These are phyloP conservation scores for Ogataea wickerhamii DNA, from an alignment of 805 yeast species.

Conservation along the genomic window DNA sequence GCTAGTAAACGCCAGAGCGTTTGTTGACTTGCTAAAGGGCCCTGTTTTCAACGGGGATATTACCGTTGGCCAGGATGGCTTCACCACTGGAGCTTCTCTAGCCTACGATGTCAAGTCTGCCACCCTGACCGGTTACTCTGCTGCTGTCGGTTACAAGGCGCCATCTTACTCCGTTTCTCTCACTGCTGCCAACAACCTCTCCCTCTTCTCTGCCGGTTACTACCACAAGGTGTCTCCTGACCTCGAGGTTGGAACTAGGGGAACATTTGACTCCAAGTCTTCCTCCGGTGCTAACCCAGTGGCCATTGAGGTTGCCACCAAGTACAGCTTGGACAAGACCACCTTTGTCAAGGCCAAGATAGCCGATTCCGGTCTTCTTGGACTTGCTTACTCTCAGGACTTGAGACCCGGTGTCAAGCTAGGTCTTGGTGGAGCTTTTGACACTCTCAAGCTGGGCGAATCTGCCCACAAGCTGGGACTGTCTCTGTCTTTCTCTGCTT, in stretches of 20 bases:
- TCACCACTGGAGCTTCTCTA: conserved; percentile 95
- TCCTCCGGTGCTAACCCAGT: conserved; percentile 74
- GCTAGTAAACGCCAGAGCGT: conserved; percentile 88
- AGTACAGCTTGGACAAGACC: conserved; percentile 82
- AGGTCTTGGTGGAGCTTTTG: conserved; percentile 96
- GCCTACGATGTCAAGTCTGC: conserved; percentile 95
- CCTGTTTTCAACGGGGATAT: conserved; percentile 94
- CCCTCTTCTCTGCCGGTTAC: conserved; percentile 91
- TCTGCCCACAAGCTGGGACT: conserved; percentile 98
- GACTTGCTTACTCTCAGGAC: conserved; percentile 89
- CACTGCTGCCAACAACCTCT: conserved; percentile 79
- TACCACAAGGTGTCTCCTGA: conserved; percentile 90
- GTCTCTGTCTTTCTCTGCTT: conserved; percentile 90
- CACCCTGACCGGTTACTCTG: conserved; percentile 88
- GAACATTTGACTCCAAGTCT: conserved; percentile 84
- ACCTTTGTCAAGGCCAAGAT: conserved; percentile 96
- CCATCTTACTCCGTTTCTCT: conserved; percentile 84
- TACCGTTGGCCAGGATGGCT: conserved; percentile 92
- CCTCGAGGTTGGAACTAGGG: conserved; percentile 97
- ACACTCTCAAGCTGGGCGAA: conserved; percentile 91
- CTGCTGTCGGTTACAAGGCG: conserved; percentile 89
- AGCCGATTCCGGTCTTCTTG: conserved; percentile 92
- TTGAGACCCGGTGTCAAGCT: conserved; percentile 94
- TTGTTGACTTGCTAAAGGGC: conserved; percentile 92
- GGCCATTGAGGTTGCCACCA: conserved; percentile 92